Evolutionary conservation across 495 filamentous ascomycete genomes (phyloP), one percentile per base, ranked within the genome.

Genomic region (Annulohypoxylon moriforme): DNA sequence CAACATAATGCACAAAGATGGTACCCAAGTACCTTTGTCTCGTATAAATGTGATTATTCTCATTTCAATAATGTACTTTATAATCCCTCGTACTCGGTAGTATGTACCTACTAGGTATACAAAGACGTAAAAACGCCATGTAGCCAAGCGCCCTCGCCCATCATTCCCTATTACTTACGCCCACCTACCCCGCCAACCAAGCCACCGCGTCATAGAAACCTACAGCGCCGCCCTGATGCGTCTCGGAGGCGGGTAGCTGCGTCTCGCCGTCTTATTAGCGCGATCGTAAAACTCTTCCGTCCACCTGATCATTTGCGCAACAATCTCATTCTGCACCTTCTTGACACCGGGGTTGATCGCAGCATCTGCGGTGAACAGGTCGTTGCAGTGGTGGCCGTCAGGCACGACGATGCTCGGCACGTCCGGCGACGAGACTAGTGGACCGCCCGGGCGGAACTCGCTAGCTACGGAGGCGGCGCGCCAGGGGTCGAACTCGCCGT

Each of bases 401-500:
- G 87, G 87, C 59, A 91, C 86, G 38, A 89, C 64, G 44, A 85
- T 78, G 10, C 89, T 76, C 6, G 87, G 87, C 5, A 78, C 82
- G 7, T 79, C 31, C 5, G 74, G 11, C 1, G 80, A 81, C 24
- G 81, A 84, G 46, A 69, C 18, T 5, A 89, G 73, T n/a, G 86
- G 86, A 0, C 88, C 89, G 7, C 83, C 85, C 1, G 86, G 86
- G 3, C 87, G 80, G 68, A 84, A 82, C 22, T 79, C 78, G 3
- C 86, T 86, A 0, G 82, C 85, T 0, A 90, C 81, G 9, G 81
- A 82, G 1, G 85, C 81, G 2, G 85, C 81, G 33, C 82, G 79
- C 89, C 87, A 91, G 16, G 88, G 88, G 68, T 90, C 88, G 53
- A 79, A 88, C 77, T 89, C 81, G 8, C 89, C 89, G 69, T 91